phyloP scores from a whole-genome alignment of 2,329 filamentous ascomycete species.

The Pseudocercospora ulei region DNA sequence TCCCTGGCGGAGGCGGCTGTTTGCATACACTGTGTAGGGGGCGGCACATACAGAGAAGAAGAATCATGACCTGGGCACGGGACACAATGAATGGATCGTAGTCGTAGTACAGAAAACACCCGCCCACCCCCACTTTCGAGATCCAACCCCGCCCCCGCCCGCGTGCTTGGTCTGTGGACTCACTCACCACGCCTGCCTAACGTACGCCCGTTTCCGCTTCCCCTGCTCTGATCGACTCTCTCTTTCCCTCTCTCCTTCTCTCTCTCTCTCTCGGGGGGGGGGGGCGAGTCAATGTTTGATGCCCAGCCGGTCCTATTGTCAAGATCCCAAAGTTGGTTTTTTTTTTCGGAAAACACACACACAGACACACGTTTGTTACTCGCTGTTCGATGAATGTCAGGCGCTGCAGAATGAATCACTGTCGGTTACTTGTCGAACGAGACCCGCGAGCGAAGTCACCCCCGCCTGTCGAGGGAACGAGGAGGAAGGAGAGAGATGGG shows the following conservation, averaged over 20 bases:
- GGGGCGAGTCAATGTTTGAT: no score
- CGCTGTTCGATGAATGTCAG: conserved; percentile 9
- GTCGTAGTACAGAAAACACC: conserved; percentile 7
- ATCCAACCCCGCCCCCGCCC: neutral
- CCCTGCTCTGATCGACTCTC: no score
- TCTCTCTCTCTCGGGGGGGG: no score
- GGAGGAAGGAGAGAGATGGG: neutral
- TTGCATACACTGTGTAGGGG: neutral
- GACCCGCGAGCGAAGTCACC: neutral
- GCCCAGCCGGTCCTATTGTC: no score
- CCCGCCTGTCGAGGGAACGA: neutral
- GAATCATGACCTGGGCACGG: conserved; percentile 6
- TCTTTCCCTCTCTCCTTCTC: no score
- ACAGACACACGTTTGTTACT: conserved; percentile 7
- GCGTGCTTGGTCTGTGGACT: neutral
- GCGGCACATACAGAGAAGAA: neutral
- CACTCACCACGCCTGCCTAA: no score
- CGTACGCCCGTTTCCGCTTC: no score
- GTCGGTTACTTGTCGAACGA: conserved; percentile 4
- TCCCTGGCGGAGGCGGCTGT: neutral
- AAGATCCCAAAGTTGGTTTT: no score
- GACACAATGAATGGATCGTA: conserved; percentile 1
- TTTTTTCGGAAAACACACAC: no score
- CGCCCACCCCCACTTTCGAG: neutral
- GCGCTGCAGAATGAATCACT: no score